Evolutionary conservation across 805 yeast genomes (phyloP).

Genomic region (Cyberlindnera maclurae): DNA sequence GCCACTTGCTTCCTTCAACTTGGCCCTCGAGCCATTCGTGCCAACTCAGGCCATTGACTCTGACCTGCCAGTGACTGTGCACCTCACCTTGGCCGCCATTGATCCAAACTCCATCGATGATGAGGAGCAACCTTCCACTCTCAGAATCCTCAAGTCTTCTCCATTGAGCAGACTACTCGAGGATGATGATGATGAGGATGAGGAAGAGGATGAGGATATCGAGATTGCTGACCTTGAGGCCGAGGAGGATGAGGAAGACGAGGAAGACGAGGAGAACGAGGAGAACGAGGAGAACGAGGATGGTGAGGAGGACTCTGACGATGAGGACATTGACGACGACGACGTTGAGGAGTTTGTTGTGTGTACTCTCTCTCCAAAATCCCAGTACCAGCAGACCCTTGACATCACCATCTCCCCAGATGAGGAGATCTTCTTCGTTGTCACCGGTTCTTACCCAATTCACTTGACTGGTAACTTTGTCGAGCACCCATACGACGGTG

Average conservation of each 20-base stretch:
- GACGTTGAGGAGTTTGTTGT: constrained; percentile 79
- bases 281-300: constrained; percentile 47
- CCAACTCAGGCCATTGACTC: constrained; percentile 84
- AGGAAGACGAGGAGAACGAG: constrained; percentile 43
- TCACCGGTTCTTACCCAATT: constrained; percentile 90
- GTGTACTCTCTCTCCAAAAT: constrained; percentile 84
- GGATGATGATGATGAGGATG: constrained; percentile 37
- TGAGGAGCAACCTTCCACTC: constrained; percentile 76
- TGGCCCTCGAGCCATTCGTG: constrained; percentile 78
- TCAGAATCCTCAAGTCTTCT: constrained; percentile 67
- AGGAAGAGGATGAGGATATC: constrained; percentile 39
- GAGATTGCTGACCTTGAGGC: constrained; percentile 30
- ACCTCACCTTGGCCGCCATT: constrained; percentile 90
- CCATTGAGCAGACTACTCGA: constrained; percentile 44
- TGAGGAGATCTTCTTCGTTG: constrained; percentile 91
- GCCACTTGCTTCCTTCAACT: constrained; percentile 82
- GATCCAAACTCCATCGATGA: constrained; percentile 86
- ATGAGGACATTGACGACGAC: constrained; percentile 44
- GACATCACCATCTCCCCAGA: constrained; percentile 88
- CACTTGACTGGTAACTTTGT: constrained; percentile 93
- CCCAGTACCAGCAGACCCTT: constrained; percentile 81
- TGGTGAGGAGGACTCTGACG: constrained; percentile 13
- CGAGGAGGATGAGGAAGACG: constrained; percentile 29
- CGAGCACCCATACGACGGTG: constrained; percentile 87
- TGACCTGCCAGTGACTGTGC: constrained; percentile 82